Evolutionary conservation across 305 asterid genomes (phyloP), one percentile per base, ranked within the genome.

Genomic region (Fraxinus sp.): DNA sequence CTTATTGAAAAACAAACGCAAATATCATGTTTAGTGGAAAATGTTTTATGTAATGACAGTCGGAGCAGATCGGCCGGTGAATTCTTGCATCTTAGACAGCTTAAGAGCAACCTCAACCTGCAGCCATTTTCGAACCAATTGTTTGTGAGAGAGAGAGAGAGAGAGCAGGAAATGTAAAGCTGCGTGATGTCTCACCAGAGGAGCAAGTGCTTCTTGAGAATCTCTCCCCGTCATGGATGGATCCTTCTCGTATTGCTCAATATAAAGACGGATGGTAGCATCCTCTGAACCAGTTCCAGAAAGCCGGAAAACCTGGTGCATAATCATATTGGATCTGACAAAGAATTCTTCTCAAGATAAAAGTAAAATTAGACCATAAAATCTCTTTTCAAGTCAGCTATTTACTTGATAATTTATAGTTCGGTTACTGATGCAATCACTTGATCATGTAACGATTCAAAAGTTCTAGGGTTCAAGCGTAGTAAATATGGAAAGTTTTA

Each of bases 201-300:
- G 98, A 87, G 96, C 94, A 85, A 96, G 99, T 39, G 99, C 97
- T 0, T 94, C 97, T 36, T 84, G 88, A 74, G 99, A 94, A 24
- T 94, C 99, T 86, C 95, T 88, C 68, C 98, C 97, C n/a, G 64
- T 96, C 90, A 93, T 96, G 79, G 93, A 89, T 24, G 98, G 52
- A 84, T 93, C 97, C 80, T 91, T 92, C 90, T 93, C 98, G 43
- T 94, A 96, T 83, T 96, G 99, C 88, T 96, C 98, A 33, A 96
- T 93, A 88, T 96, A 96, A 74, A 96, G 93, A 81, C 99, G 98
- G 82, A 96, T 94, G 7, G 99, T 96, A 13, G 99, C 99, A 43
- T 97, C 99, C 87, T 92, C 99, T 9, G 99, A 96, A 24, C 99
- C 99, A 83, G 99, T 96, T 86, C 99, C 98, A 83, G 99, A 96